These are phyloP conservation scores for Buddleja alternifolia DNA, from an alignment of 257 asterid species.

Conservation along the genomic window DNA sequence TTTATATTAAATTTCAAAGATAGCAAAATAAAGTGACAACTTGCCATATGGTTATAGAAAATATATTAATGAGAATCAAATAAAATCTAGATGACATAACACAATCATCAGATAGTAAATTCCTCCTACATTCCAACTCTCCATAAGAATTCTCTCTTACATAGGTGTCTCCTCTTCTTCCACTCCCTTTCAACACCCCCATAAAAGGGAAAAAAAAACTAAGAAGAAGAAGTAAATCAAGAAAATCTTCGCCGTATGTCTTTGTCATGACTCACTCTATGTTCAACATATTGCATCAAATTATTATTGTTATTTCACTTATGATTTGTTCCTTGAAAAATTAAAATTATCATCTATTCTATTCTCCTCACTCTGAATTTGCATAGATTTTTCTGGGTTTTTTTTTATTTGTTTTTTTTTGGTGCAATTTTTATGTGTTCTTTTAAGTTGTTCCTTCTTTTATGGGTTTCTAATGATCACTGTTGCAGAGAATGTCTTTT, in stretches of 20 bases:
- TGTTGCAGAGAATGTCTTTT: neutral
- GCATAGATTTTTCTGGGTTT: neutral
- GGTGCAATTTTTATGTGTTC: neutral
- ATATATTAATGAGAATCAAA: neutral
- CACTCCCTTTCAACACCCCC: neutral
- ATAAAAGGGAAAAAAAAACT: neutral
- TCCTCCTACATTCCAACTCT: slow-evolving; percentile 7
- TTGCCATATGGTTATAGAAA: too few species aligned
- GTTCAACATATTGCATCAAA: neutral
- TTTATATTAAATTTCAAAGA: too few species aligned
- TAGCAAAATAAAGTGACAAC: too few species aligned
- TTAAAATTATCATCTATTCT: neutral
- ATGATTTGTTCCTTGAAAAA: neutral
- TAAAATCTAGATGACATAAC: neutral
- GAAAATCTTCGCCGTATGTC: neutral
- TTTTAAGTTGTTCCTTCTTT: neutral
- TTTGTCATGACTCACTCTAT: neutral
- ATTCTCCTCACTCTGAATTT: neutral
- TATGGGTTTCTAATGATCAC: neutral
- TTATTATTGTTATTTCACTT: neutral
- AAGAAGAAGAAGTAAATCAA: too few species aligned
- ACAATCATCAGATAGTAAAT: slow-evolving; percentile 33
- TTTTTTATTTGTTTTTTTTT: neutral
- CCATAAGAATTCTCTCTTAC: neutral
- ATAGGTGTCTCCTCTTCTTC: slow-evolving; percentile 19